Evolutionary conservation across 2,329 filamentous ascomycete genomes (phyloP), one percentile per base, ranked within the genome.

Genomic region (Pezicula rhizophila): DNA sequence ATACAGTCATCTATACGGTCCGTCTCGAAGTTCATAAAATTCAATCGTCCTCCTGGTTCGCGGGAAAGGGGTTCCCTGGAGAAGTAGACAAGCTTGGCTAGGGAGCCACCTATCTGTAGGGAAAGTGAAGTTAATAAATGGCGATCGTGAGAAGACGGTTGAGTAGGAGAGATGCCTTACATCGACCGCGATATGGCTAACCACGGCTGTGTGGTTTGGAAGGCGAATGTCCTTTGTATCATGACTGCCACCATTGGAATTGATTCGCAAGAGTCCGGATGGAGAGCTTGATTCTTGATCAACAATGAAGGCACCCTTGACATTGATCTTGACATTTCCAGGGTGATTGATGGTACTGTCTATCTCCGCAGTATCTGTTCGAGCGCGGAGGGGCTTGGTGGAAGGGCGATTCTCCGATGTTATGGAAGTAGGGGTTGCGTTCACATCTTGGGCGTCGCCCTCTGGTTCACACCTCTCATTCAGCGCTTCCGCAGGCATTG

Each of bases 11-110:
- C 89, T 61, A 99, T 96, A 51, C 83, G 82, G 62, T 96, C 89
- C 4, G 93, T 97, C 72, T 99, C 93, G 70, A 97, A 97, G 63
- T 85, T 95, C 62, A 95, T 79, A 65, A 99, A 99, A 69, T 96
- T 96, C 47, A 99, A 76, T 20, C 93, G 84, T 48, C 93, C 93
- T 48, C 93, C 93, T 44, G 87, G 84, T 59, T 91, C 86, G 25
- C 77, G 80, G 11, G 85, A 87, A 64, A 86, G 79, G 38, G 86
- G 79, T 69, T 97, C 93, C 56, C 89, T 87, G 15, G 91, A 93
- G 65, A 97, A 97, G 73, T 96, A 99, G 52, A 99, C 93, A 41
- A 99, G 81, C 72, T 99, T 99, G 57, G 90, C 91, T 31, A 99
- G 76, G 14, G 91, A 95, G 57, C 93, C 93, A 56, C 93, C 93